phyloP scores from a whole-genome alignment of 768 basidiomycete species.

The Tylopilus balloui region DNA sequence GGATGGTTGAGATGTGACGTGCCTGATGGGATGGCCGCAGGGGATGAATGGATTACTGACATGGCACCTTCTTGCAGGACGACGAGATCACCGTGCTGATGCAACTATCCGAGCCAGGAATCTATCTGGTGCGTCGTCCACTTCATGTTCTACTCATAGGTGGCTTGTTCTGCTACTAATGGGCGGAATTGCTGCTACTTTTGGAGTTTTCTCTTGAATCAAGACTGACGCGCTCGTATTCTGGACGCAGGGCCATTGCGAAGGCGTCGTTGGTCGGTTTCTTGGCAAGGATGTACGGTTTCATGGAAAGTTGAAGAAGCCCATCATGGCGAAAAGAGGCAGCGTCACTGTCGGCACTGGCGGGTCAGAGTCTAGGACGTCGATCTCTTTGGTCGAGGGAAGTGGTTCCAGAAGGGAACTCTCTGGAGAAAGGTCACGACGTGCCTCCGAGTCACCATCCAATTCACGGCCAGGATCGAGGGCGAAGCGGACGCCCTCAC shows the following conservation, averaged over 20 bases:
- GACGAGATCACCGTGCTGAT: slow-evolving; percentile 78
- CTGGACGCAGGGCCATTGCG: slow-evolving; percentile 66
- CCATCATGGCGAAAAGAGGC: slow-evolving; percentile 67
- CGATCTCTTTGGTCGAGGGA: slow-evolving; percentile 18
- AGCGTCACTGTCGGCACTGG: slow-evolving; percentile 9
- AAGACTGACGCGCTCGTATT: background rate
- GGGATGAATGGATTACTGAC: slow-evolving; percentile 11
- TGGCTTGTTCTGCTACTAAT: background rate
- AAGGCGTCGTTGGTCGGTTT: slow-evolving; percentile 82
- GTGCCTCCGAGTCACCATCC: slow-evolving; percentile 17
- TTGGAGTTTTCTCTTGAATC: background rate
- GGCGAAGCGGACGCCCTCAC: slow-evolving; percentile 17
- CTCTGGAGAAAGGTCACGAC: slow-evolving; percentile 4
- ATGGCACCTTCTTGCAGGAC: slow-evolving; percentile 42
- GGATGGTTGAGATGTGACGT: too few species aligned
- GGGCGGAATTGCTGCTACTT: background rate
- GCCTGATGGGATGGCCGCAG: background rate
- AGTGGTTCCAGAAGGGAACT: background rate
- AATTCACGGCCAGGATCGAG: slow-evolving; percentile 17
- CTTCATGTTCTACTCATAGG: background rate
- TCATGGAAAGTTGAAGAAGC: slow-evolving; percentile 71
- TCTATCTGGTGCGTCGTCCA: slow-evolving; percentile 58
- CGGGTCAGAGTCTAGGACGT: slow-evolving; percentile 10
- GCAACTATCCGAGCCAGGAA: slow-evolving; percentile 54
- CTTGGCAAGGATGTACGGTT: slow-evolving; percentile 59